phyloP scores from a whole-genome alignment of 768 basidiomycete species.

The Cystofilobasidium ferigula region DNA sequence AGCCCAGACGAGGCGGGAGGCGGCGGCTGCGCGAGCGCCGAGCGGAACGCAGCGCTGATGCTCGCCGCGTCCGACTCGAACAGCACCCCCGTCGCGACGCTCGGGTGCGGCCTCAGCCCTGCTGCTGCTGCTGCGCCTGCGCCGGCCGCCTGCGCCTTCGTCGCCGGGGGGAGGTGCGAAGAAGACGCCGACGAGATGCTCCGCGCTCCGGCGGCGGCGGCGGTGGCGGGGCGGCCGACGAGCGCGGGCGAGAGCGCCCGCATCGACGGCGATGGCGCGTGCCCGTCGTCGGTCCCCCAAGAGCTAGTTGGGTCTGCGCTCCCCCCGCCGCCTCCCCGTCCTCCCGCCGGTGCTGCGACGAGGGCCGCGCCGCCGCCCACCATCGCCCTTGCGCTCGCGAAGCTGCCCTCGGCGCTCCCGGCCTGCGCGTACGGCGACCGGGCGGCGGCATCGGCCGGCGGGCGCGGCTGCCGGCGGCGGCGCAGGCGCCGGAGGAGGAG shows the following conservation, averaged over 20 bases:
- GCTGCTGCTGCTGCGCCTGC: not conserved
- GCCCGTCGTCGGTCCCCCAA: no score
- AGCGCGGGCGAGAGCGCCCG: no score
- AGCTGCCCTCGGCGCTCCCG: no score
- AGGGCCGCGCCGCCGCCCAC: no score
- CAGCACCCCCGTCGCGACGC: not conserved
- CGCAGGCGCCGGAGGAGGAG: slow-evolving; percentile 18
- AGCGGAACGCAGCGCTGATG: slow-evolving; percentile 15
- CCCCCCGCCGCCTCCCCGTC: not conserved
- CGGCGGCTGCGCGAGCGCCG: slow-evolving; percentile 19
- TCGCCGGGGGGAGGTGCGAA: not conserved
- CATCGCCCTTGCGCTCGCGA: no score
- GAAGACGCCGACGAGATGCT: no score
- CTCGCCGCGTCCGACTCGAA: slow-evolving; percentile 14
- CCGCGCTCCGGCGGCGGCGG: no score
- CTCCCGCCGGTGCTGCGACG: not conserved
- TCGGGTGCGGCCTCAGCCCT: not conserved
- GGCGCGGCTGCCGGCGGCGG: not conserved
- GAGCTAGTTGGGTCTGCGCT: no score
- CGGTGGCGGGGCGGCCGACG: no score
- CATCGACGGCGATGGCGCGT: no score
- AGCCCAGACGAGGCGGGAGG: no score
- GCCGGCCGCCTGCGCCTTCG: no score
- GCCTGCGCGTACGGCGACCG: not conserved
- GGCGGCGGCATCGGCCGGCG: not conserved